Conservation (phyloP, 2,329 filamentous ascomycete genomes). For the Chaetomium strumarium region DNA sequence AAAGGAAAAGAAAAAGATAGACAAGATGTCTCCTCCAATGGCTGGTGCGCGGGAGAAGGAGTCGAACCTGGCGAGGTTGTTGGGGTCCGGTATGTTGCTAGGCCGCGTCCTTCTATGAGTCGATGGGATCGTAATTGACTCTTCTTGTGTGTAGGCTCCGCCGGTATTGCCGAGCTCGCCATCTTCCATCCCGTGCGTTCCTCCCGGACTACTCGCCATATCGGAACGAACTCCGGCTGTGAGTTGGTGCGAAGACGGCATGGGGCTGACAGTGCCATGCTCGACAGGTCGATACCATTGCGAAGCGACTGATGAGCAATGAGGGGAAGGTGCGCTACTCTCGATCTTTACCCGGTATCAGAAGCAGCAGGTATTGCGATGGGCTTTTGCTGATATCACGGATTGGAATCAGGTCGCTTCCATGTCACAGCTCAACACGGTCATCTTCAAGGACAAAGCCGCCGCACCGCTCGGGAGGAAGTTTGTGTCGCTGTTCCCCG, state of each 20-base stretch:
- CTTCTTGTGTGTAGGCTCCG: slow-evolving; percentile 58
- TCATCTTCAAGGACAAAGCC: slow-evolving; percentile 92
- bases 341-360: not conserved
- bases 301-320: slow-evolving; percentile 99
- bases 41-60: slow-evolving; percentile 61
- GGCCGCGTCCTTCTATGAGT: not conserved
- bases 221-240: not conserved
- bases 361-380: slow-evolving; percentile 4
- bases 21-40: slow-evolving; percentile 54
- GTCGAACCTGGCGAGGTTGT: slow-evolving; percentile 78
- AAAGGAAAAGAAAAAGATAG: not conserved
- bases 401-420: slow-evolving; percentile 44
- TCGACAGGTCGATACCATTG: slow-evolving; percentile 85
- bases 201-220: not conserved
- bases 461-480: slow-evolving; percentile 63
- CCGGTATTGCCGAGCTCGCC: slow-evolving; percentile 86
- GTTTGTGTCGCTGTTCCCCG: slow-evolving; percentile 94
- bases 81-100: slow-evolving; percentile 71
- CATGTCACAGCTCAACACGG: slow-evolving; percentile 66
- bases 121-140: not conserved
- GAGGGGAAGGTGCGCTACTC: slow-evolving; percentile 58
- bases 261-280: slow-evolving; percentile 10
- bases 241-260: not conserved
- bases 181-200: slow-evolving; percentile 79
- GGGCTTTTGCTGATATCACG: slow-evolving; percentile 19